phyloP scores from a whole-genome alignment of 75 land plant genomes.

The Pinus tabuliformis region DNA sequence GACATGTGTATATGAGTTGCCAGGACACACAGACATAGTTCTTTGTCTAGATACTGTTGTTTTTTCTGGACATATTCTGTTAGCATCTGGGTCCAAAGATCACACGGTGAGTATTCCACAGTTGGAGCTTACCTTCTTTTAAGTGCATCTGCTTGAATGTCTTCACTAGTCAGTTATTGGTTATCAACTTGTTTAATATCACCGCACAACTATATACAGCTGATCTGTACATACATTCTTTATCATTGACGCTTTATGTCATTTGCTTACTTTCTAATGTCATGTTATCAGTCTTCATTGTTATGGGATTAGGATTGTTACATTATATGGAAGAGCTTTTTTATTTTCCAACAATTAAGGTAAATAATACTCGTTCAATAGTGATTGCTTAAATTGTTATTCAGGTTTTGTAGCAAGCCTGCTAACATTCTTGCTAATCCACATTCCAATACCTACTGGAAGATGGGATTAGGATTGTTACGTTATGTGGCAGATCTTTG shows the following conservation, averaged over 20 bases:
- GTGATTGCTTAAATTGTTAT: neutral
- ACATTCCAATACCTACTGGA: too few relatives aligned
- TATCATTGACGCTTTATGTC: neutral
- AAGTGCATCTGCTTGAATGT: too few relatives aligned
- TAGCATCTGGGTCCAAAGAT: conserved; percentile 51
- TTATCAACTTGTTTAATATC: neutral
- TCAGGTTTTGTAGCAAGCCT: neutral
- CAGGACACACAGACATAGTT: conserved; percentile 84
- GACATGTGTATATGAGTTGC: conserved; percentile 79
- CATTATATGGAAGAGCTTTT: neutral
- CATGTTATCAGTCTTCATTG: neutral
- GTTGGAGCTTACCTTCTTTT: neutral
- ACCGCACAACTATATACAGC: neutral
- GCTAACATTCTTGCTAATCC: too few relatives aligned
- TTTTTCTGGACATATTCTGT: conserved; percentile 14
- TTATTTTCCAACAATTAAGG: neutral
- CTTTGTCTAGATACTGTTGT: conserved; percentile 69
- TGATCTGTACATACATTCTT: neutral
- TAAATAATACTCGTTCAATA: neutral
- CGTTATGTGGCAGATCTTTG: neutral
- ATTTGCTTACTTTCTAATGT: neutral
- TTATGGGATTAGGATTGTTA: neutral
- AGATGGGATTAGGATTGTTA: too few relatives aligned
- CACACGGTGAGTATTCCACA: conserved; percentile 24
- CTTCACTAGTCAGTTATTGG: neutral